Percentiles rank a stretch among this genome's conserved stretches.
Conservation (phyloP, 768 basidiomycete species). For the Boletus insuetus region DNA sequence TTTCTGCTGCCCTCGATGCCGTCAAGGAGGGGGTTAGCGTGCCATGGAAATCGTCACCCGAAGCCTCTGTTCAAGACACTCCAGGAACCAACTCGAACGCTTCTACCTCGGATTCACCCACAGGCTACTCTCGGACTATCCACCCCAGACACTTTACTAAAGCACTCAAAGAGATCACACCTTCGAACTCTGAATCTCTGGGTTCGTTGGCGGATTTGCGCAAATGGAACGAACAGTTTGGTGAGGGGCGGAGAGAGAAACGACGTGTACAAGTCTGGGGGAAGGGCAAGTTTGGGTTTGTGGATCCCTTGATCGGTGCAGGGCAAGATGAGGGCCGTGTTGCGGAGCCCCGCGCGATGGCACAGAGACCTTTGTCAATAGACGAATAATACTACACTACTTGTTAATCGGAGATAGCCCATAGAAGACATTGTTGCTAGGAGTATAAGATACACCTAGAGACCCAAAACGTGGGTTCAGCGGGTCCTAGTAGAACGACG, state of each 20-base stretch:
- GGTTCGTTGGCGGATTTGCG: slow-evolving; percentile 73
- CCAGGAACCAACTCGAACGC: not conserved
- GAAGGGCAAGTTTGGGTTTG: slow-evolving; percentile 85
- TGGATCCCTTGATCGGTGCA: slow-evolving; percentile 38
- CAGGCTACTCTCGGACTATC: slow-evolving; percentile 39
- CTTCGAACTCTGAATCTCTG: slow-evolving; percentile 80
- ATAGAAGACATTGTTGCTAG: slow-evolving; percentile 6
- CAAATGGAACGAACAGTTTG: slow-evolving; percentile 94
- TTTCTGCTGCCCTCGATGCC: slow-evolving; percentile 87
- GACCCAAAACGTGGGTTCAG: not conserved
- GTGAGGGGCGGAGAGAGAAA: slow-evolving; percentile 72
- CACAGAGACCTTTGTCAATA: slow-evolving; percentile 19
- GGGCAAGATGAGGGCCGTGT: slow-evolving; percentile 47
- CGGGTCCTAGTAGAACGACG: slow-evolving; percentile 22
- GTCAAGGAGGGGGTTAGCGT: slow-evolving; percentile 82
- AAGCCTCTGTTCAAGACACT: not conserved
- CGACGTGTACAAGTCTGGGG: slow-evolving; percentile 79
- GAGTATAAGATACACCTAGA: not conserved
- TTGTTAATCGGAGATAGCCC: slow-evolving; percentile 6
- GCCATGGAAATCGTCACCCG: slow-evolving; percentile 57
- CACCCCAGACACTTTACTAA: slow-evolving; percentile 69
- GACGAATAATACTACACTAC: slow-evolving; percentile 26
- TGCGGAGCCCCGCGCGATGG: slow-evolving; percentile 14
- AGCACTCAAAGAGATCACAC: slow-evolving; percentile 86
- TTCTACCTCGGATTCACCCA: slow-evolving; percentile 7